phyloP scores from a whole-genome alignment of 768 basidiomycete species.

The Russula sp. region DNA sequence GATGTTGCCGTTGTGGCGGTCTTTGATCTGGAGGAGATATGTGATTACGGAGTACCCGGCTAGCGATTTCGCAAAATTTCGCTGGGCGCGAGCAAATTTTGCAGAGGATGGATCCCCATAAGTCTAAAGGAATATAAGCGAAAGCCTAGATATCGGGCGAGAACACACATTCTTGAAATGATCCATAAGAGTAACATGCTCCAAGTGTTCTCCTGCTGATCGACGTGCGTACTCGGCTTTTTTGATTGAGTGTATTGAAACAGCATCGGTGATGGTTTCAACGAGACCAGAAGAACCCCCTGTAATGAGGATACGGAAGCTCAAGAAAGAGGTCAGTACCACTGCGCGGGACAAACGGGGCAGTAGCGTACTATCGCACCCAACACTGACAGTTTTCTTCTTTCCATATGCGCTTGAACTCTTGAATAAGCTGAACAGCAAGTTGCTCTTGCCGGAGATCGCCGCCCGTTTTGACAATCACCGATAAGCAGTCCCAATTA shows the following conservation, averaged over 20 bases:
- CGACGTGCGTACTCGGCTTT: conserved; percentile 95
- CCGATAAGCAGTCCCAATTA: conserved; percentile 86
- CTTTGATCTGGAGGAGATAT: conserved; percentile 96
- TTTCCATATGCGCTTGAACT: conserved; percentile 91
- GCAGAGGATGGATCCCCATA: conserved; percentile 86
- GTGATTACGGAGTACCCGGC: conserved; percentile 95
- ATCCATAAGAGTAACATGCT: conserved; percentile 84
- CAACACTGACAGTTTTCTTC: conserved; percentile 91
- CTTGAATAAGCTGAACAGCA: conserved; percentile 88
- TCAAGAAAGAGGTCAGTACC: conserved; percentile 28
- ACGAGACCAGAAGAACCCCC: conserved; percentile 90
- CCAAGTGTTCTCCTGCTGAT: conserved; percentile 69
- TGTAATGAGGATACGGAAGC: conserved; percentile 94
- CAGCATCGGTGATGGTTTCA: conserved; percentile 96
- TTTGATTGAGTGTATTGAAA: conserved; percentile 98
- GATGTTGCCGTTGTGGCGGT: conserved; percentile 98
- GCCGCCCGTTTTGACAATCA: conserved; percentile 97
- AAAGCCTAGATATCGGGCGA: background rate
- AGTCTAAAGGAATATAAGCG: conserved; percentile 43
- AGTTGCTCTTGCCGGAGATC: conserved; percentile 97
- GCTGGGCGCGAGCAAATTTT: conserved; percentile 83
- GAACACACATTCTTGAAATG: conserved; percentile 77
- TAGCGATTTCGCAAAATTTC: conserved; percentile 93
- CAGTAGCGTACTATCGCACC: conserved; percentile 68
- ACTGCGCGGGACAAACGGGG: background rate